Evolutionary conservation across 225 moss, liverwort and hornwort species (phyloP), one percentile per base, ranked within the genome.

Genomic region (Physcomitrium patens): DNA sequence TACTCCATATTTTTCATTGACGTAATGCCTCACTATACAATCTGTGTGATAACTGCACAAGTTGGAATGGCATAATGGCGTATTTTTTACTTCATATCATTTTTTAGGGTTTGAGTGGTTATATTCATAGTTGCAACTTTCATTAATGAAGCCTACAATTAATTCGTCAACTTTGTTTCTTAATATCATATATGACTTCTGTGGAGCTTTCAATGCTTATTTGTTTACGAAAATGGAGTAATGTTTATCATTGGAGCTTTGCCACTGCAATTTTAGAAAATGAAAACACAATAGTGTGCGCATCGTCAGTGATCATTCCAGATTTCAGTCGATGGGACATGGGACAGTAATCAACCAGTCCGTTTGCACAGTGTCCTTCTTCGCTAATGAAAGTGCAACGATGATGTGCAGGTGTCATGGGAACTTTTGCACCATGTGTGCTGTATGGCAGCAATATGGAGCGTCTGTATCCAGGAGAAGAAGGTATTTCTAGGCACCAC

Each of bases 391-490:
- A 37, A 4, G 31, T 61, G 26, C 58, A 18, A 11, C 70, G 46
- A 58, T 75, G 48, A 26, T 67, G n/a, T 26, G 76, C 88, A 96
- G 96, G 96, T 89, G 69, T 91, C 66, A 74, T 96, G 76, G 96
- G 96, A 20, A 67, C 71, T 55, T 84, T 86, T 58, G 81, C 91
- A 43, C 94, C 96, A 57, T 94, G 96, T 85, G 96, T 94, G 18
- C 90, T 94, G 0, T 92, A 92, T 50, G 92, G 92, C 59, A 86
- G 71, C 84, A 94, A 88, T 41, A 89, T 96, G 96, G 94, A 94
- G 82, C 94, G 88, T 57, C 84, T 96, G 53, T 80, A 81, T 58
- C 88, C 92, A 0, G 90, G 85, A 48, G 82, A 80, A 67, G 77
- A 79, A 14, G 70, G 74, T 22, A 76, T 86, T 45, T 96, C 88